Base-by-base conservation (phyloP, 352 stramenopile species). In the Globisporangium paddicum region DNA sequence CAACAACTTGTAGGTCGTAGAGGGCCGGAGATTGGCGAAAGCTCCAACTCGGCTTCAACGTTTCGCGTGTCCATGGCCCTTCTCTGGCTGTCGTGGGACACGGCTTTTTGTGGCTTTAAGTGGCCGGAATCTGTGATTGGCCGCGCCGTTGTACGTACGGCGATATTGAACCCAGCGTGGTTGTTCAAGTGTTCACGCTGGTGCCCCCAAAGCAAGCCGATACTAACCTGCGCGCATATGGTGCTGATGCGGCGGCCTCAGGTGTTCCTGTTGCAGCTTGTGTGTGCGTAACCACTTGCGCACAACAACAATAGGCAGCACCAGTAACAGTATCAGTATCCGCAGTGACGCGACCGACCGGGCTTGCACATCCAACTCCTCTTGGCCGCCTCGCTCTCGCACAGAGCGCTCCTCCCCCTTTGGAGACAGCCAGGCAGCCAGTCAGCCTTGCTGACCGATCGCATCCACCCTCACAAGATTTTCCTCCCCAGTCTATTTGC, bases 141-240 rank as follows among this genome's bases (percentile, higher is more conserved):
- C 21, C 37, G 7, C 46, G 10, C 46, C 16, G n/a, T 14, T 30
- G 50, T 26, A 48, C 32, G 51, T 26, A 16, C 34, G 23, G 23
- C 51, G 51, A 58, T 48, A 48, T 58, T 18, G 45, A 51, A 51
- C 45, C 45, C 45, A 51, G 30, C n/a, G n/a, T n/a, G n/a, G n/a
- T n/a, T n/a, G n/a, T n/a, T n/a, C n/a, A n/a, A n/a, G 25, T 14
- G 23, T 51, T 51, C 45, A 35, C 45, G 14, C 30, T 19, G 25
- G 16, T 23, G 19, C 25, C n/a, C 10, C 11, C n/a, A 23, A 51
- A 51, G 23, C 45, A 51, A 26, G 5, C n/a, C 11, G 45, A 51
- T 51, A 26, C 45, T 51, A 23, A 50, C 23, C 23, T 19, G 25
- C 19, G 41, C 41, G 9, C 45, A 51, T n/a, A 51, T 51, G 45